These are phyloP conservation scores for Luzula sylvatica DNA, from an alignment of 176 grass and related monocot species.

Conservation along the genomic window DNA sequence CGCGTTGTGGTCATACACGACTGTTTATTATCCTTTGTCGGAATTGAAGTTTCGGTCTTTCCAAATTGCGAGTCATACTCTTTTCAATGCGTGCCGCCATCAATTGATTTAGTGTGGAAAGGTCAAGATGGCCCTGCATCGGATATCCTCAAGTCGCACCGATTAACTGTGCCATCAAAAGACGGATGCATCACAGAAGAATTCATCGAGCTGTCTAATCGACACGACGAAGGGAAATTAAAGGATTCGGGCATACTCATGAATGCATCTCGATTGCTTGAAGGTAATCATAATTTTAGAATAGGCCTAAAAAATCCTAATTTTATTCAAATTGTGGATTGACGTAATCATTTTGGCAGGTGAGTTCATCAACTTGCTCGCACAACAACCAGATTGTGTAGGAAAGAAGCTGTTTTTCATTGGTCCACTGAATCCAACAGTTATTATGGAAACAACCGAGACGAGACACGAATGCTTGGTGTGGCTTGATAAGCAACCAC, in stretches of 20 bases:
- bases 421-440: conserved; percentile 22
- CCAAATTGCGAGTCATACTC: conserved; percentile 33
- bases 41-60: conserved; percentile 22
- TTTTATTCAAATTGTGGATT: too few species aligned
- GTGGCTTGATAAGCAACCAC: conserved; percentile 58
- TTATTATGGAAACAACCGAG: neutral
- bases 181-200: conserved; percentile 13
- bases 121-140: neutral
- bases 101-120: neutral
- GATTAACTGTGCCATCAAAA: neutral
- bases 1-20: conserved; percentile 43
- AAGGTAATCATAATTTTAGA: neutral
- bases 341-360: conserved; percentile 23
- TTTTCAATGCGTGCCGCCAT: conserved; percentile 24
- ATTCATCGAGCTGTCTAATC: neutral
- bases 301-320: too few species aligned
- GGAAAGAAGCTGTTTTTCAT: conserved; percentile 36
- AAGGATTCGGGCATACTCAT: conserved; percentile 2
- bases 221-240: neutral
- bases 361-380: conserved; percentile 35
- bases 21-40: conserved; percentile 23
- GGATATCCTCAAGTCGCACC: conserved; percentile 1
- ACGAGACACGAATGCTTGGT: conserved; percentile 31
- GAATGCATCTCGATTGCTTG: conserved; percentile 32
- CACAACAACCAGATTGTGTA: neutral